These are phyloP conservation scores for Craspedostauros australis DNA, from an alignment of 108 stramenopile species.

Conservation along the genomic window DNA sequence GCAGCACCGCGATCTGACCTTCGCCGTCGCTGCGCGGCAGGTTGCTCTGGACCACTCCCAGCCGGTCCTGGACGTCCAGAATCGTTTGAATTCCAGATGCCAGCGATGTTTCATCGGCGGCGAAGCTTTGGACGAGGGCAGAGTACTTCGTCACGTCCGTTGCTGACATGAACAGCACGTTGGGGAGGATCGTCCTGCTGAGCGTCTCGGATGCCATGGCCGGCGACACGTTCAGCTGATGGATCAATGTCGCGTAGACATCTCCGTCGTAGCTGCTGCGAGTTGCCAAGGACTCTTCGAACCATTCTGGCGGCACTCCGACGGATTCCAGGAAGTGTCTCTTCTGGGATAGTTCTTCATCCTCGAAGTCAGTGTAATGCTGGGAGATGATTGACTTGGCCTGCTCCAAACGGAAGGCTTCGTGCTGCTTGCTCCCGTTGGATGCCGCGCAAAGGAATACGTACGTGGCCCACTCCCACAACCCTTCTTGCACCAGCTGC, in stretches of 20 bases:
- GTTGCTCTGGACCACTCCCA: too few species aligned
- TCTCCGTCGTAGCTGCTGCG: constrained; percentile 36
- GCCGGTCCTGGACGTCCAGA: too few species aligned
- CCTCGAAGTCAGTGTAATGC: constrained; percentile 14
- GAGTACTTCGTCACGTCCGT: background rate
- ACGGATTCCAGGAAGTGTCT: constrained; percentile 48
- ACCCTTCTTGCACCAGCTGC: constrained; percentile 50
- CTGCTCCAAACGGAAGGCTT: constrained; percentile 6
- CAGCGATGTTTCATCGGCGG: too few species aligned
- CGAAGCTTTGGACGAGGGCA: background rate
- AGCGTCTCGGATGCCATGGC: constrained; percentile 27
- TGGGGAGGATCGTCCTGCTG: constrained; percentile 50
- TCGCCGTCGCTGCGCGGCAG: too few species aligned
- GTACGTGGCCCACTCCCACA: constrained; percentile 83
- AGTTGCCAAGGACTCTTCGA: constrained; percentile 49
- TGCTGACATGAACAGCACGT: constrained; percentile 39
- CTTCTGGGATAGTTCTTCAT: constrained; percentile 16
- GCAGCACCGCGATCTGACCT: too few species aligned
- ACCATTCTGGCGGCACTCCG: constrained; percentile 58
- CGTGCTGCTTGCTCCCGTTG: background rate
- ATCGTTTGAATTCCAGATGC: too few species aligned
- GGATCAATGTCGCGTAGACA: constrained; percentile 29
- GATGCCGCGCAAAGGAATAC: constrained; percentile 39
- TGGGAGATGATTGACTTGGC: constrained; percentile 53
- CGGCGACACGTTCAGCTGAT: constrained; percentile 30